Evolutionary conservation across 129 eudicot genomes (phyloP).

Genomic region (Kitagawia praeruptora): DNA sequence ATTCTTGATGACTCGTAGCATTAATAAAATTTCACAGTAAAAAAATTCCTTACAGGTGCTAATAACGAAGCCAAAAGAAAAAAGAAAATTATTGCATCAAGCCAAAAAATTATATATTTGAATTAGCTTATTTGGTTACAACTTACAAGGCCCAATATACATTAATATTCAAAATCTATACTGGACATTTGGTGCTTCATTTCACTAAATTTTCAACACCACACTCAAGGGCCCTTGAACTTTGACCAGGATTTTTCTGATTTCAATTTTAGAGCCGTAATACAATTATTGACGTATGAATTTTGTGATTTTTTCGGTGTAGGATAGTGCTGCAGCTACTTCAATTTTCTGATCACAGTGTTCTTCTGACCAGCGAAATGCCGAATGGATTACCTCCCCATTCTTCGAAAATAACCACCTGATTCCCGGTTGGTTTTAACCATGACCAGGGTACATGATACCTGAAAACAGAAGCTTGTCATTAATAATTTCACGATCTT

Average conservation of each 20-base stretch:
- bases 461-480: not conserved
- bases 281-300: too few species aligned
- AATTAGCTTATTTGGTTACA: not conserved
- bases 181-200: not conserved
- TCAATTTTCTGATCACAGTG: not conserved
- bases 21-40: too few species aligned
- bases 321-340: not conserved
- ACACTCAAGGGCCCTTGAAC: too few species aligned
- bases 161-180: not conserved
- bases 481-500: not conserved
- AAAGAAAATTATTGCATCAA: not conserved
- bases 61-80: not conserved
- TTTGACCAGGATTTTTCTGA: not conserved
- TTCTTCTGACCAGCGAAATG: not conserved
- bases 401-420: not conserved
- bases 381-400: not conserved
- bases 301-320: not conserved
- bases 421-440: constrained; percentile 2
- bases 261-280: too few species aligned
- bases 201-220: too few species aligned
- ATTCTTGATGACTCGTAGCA: too few species aligned
- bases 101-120: not conserved
- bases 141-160: not conserved
- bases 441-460: not conserved
- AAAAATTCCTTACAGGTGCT: too few species aligned